Percentiles rank a stretch among this genome's conserved stretches.
These are phyloP conservation scores for Chalara sp. DNA, from an alignment of 2,329 filamentous ascomycete genomes.

Conservation along the genomic window DNA sequence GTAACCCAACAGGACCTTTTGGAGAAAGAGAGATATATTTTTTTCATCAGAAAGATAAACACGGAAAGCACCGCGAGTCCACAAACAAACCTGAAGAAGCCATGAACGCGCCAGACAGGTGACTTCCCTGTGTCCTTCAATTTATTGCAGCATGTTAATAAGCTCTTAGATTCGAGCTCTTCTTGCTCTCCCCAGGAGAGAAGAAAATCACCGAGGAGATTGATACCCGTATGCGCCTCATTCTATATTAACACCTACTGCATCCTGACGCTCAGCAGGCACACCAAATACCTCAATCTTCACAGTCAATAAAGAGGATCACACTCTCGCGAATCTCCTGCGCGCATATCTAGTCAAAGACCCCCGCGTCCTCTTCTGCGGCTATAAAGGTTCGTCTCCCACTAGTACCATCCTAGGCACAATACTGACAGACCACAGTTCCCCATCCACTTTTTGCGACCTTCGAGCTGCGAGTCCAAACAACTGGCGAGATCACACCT, in stretches of 20 bases:
- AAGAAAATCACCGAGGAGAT: constrained; percentile 87
- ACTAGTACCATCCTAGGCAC: constrained; percentile 29
- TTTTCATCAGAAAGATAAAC: no score
- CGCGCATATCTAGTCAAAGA: constrained; percentile 79
- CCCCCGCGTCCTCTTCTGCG: constrained; percentile 79
- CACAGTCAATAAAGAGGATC: constrained; percentile 92
- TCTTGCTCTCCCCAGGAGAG: constrained; percentile 79
- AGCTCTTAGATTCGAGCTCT: constrained; percentile 75
- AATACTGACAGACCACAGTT: constrained; percentile 14
- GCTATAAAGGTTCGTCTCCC: constrained; percentile 68
- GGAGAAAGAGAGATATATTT: no score
- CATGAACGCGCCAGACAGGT: constrained; percentile 51
- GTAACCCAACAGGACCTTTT: no score
- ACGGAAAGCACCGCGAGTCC: no score
- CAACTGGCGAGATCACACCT: constrained; percentile 81
- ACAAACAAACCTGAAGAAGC: background rate
- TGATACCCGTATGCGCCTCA: constrained; percentile 66
- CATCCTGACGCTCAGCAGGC: constrained; percentile 42
- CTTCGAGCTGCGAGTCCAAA: constrained; percentile 79
- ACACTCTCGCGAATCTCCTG: constrained; percentile 88
- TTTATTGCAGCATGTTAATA: constrained; percentile 10
- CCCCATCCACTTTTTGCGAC: constrained; percentile 37
- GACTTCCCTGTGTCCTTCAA: constrained; percentile 4
- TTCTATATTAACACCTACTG: background rate
- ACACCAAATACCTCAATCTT: constrained; percentile 95